Conservation (phyloP, 441 rosid genomes). For the Gossypium aridum region DNA sequence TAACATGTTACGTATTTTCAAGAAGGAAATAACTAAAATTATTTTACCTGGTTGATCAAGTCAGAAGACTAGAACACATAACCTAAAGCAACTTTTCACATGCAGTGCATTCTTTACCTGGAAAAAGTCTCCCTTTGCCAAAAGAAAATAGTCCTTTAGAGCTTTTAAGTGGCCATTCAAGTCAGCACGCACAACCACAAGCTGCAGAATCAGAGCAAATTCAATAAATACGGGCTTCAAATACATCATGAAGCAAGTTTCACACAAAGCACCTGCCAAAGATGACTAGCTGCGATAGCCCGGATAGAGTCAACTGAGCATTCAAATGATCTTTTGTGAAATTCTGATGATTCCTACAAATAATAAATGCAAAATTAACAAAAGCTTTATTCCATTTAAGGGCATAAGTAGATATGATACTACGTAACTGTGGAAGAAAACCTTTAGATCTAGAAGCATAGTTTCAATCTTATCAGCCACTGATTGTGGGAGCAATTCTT, state of each 20-base stretch:
- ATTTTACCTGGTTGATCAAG: neutral
- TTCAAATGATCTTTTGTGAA: constrained; percentile 92
- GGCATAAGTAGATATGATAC: neutral
- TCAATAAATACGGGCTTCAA: constrained; percentile 7
- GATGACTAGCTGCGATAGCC: constrained; percentile 96
- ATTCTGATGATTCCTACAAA: constrained; percentile 82
- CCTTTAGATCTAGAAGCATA: constrained; percentile 89
- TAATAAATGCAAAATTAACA: neutral
- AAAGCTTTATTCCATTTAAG: constrained; percentile 1
- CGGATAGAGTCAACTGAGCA: constrained; percentile 78
- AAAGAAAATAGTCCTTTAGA: constrained; percentile 89
- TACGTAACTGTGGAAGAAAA: constrained; percentile 14
- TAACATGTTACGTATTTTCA: neutral
- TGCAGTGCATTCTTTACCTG: constrained; percentile 45
- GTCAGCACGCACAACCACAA: constrained; percentile 90
- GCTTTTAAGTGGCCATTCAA: constrained; percentile 95
- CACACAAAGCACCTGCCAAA: constrained; percentile 78
- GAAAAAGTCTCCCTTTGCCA: constrained; percentile 97
- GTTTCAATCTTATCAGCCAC: constrained; percentile 95
- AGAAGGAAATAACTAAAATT: neutral
- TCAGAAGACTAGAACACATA: neutral
- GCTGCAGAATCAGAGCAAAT: constrained; percentile 46
- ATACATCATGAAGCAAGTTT: constrained; percentile 8
- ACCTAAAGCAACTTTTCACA: neutral
- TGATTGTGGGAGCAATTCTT: constrained; percentile 83